phyloP scores from a whole-genome alignment of 202 grass and related monocot genomes.

The Saccharum hybrid region DNA sequence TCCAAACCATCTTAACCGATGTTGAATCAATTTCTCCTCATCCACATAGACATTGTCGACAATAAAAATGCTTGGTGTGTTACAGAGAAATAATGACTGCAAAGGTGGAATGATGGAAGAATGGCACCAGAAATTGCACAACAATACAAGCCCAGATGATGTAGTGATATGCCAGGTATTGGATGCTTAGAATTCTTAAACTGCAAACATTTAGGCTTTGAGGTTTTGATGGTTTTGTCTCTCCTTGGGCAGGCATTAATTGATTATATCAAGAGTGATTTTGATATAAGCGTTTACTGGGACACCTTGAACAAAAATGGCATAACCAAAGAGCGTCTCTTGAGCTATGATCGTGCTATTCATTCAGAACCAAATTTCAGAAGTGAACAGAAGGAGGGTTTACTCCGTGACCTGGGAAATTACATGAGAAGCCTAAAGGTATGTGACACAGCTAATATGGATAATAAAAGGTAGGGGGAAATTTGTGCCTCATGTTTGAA shows the following conservation, averaged over 20 bases:
- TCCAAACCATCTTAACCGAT: too few relatives aligned
- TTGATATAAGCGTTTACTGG: conserved; percentile 91
- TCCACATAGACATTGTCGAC: conserved; percentile 8
- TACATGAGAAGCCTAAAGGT: conserved; percentile 98
- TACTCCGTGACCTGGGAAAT: conserved; percentile 77
- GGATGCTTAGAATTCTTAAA: conserved; percentile 35
- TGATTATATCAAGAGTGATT: conserved; percentile 88
- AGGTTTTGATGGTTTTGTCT: conserved; percentile 47
- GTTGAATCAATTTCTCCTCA: too few relatives aligned
- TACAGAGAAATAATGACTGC: conserved; percentile 95
- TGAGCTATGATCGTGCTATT: conserved; percentile 94
- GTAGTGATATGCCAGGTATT: conserved; percentile 96
- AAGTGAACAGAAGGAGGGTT: conserved; percentile 80
- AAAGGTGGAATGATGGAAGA: conserved; percentile 99
- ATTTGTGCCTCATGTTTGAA: conserved; percentile 4
- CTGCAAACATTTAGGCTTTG: conserved; percentile 25
- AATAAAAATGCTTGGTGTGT: conserved; percentile 32
- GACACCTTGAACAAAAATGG: conserved; percentile 92
- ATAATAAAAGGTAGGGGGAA: background rate
- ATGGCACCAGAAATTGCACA: conserved; percentile 99
- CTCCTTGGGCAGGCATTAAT: conserved; percentile 74
- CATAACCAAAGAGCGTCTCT: conserved; percentile 84
- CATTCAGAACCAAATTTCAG: conserved; percentile 96
- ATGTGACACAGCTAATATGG: conserved; percentile 35
- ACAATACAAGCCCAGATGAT: conserved; percentile 99